Conservation (phyloP, 2,329 filamentous ascomycete genomes). For the Venturia pyrina region DNA sequence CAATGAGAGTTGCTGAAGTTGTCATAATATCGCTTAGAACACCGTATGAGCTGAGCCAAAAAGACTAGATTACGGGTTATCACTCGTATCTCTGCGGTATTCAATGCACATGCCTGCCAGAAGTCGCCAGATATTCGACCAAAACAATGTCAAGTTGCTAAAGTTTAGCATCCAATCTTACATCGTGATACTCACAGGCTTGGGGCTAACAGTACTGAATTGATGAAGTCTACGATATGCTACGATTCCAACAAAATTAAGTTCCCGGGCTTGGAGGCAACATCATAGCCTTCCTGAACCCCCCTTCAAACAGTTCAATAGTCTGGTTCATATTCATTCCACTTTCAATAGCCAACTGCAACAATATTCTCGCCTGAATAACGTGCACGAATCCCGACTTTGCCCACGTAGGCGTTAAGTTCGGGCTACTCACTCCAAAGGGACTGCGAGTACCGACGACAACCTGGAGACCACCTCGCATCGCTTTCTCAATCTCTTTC, state of each 20-base stretch:
- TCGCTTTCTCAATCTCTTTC: constrained; percentile 17
- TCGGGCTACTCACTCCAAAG: constrained; percentile 18
- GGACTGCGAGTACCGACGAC: constrained; percentile 20
- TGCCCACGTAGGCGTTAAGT: constrained; percentile 16
- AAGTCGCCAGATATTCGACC: too few species aligned
- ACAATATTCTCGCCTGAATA: constrained; percentile 21
- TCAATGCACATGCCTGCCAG: too few species aligned
- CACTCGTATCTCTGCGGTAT: too few species aligned
- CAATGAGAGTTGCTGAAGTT: too few species aligned
- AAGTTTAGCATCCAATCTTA: too few species aligned
- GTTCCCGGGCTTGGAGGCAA: neutral
- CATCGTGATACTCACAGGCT: too few species aligned
- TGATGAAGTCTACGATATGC: too few species aligned
- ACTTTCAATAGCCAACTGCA: constrained; percentile 23
- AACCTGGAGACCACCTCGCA: constrained; percentile 20
- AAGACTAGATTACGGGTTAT: neutral
- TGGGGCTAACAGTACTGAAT: too few species aligned
- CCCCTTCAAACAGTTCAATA: constrained; percentile 21
- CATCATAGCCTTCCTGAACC: constrained; percentile 19
- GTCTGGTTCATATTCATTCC: constrained; percentile 21
- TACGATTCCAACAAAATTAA: neutral
- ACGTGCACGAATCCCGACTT: constrained; percentile 20
- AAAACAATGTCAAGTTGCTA: too few species aligned
- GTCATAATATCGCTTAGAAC: too few species aligned
- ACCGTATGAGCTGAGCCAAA: too few species aligned